Evolutionary conservation across 1,284 basidiomycete species (phyloP).

Genomic region (Ustilago curta): DNA sequence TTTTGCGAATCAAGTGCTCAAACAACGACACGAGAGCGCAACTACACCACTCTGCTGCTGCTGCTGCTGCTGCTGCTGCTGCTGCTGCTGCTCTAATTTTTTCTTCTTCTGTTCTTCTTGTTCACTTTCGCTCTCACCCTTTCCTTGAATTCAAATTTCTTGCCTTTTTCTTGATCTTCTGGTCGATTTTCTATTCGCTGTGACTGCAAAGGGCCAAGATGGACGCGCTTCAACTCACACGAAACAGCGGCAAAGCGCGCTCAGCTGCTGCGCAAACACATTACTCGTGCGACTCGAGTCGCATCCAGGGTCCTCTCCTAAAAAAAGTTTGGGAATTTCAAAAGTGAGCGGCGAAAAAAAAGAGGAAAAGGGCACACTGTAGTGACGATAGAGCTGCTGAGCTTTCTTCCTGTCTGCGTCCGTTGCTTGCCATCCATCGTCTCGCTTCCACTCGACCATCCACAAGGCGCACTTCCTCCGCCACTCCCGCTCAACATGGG

Average conservation of each 20-base stretch:
- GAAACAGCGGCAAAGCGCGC: neutral
- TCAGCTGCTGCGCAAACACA: neutral
- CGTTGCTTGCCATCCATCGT: conserved; percentile 12
- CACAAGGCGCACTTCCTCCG: neutral
- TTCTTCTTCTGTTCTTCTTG: conserved; percentile 5
- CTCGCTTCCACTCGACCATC: conserved; percentile 3
- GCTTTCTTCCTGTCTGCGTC: neutral
- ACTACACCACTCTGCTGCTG: neutral
- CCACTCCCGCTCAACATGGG: conserved; percentile 43
- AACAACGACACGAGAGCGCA: neutral
- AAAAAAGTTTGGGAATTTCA: conserved; percentile 28
- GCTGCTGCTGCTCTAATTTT: conserved; percentile 1
- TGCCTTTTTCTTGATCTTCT: conserved; percentile 7
- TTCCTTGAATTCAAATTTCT: conserved; percentile 7
- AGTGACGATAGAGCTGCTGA: conserved; percentile 8
- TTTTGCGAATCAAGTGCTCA: too few relatives aligned
- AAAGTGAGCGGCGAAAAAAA: neutral
- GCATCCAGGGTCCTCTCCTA: conserved; percentile 9
- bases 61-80: conserved; percentile 7
- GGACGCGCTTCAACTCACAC: conserved; percentile 14
- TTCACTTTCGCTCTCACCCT: conserved; percentile 1
- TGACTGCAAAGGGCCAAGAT: conserved; percentile 1
- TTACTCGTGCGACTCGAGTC: conserved; percentile 14
- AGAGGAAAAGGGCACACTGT: too few relatives aligned
- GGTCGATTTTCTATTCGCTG: conserved; percentile 4